These are phyloP conservation scores for Aspergillus terreus DNA, from an alignment of 2,329 filamentous ascomycete genomes.

Conservation along the genomic window DNA sequence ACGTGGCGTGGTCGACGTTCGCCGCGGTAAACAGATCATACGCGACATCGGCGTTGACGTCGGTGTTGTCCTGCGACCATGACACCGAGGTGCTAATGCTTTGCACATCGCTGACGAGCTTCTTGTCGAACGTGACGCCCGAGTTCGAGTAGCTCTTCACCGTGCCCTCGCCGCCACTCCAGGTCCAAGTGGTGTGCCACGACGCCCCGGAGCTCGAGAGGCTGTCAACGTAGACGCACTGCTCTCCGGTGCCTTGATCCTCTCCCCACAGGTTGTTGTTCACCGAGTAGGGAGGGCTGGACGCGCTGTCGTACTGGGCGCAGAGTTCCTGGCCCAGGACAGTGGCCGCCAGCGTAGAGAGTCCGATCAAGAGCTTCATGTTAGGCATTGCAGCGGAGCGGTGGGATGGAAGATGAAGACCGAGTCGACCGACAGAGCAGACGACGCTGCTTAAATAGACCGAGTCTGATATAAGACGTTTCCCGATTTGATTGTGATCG, in stretches of 20 bases:
- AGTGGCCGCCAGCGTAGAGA: too few relatives aligned
- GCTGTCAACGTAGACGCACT: slow-evolving; percentile 37
- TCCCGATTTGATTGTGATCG: too few relatives aligned
- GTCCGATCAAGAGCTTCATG: too few relatives aligned
- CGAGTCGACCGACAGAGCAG: too few relatives aligned
- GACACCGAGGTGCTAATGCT: slow-evolving; percentile 39
- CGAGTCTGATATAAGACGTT: too few relatives aligned
- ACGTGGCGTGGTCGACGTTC: slow-evolving; percentile 34
- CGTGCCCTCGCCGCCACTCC: slow-evolving; percentile 28
- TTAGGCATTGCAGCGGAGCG: too few relatives aligned
- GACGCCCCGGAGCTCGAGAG: slow-evolving; percentile 24
- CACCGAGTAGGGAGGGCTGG: slow-evolving; percentile 39
- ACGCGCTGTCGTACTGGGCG: slow-evolving; percentile 23
- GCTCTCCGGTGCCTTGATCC: slow-evolving; percentile 30
- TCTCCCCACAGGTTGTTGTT: slow-evolving; percentile 50
- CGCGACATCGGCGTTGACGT: slow-evolving; percentile 53
- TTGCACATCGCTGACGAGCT: slow-evolving; percentile 23
- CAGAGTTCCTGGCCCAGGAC: background rate
- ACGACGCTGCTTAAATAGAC: too few relatives aligned
- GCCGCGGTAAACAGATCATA: slow-evolving; percentile 57
- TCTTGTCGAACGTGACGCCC: slow-evolving; percentile 32
- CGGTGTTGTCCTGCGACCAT: slow-evolving; percentile 46
- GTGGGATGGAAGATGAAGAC: too few relatives aligned
- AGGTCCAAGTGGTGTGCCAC: slow-evolving; percentile 43
- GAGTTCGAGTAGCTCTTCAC: slow-evolving; percentile 36